A percentile compares a stretch with the other conserved stretches of the same genome.
phyloP scores from a whole-genome alignment of 2,329 filamentous ascomycete species.

The Colletotrichum sp. region DNA sequence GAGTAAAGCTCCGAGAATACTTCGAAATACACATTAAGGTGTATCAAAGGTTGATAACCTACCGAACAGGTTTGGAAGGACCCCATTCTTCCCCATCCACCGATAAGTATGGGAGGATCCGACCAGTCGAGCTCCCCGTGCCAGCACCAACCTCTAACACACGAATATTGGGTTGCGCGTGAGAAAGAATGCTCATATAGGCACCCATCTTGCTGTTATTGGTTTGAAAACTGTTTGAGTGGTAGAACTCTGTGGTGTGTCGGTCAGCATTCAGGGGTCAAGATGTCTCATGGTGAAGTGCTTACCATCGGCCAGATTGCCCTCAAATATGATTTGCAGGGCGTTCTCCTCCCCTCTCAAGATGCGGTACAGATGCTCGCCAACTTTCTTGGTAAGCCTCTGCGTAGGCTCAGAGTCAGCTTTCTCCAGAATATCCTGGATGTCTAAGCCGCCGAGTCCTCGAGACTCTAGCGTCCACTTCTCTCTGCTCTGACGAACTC shows the following conservation, averaged over 20 bases:
- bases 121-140: slow-evolving; percentile 41
- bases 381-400: neutral
- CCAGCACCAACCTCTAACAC: slow-evolving; percentile 43
- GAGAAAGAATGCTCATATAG: slow-evolving; percentile 15
- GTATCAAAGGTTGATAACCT: neutral
- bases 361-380: neutral
- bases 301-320: neutral
- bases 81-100: neutral
- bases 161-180: slow-evolving; percentile 31
- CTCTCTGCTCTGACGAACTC: neutral
- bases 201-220: neutral
- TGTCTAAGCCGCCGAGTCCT: neutral
- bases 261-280: neutral
- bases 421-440: neutral
- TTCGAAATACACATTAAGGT: neutral
- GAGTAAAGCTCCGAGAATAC: neutral
- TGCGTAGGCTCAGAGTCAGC: neutral
- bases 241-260: neutral
- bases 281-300: neutral
- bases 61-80: neutral
- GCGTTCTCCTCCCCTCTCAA: neutral
- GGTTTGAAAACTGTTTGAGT: neutral
- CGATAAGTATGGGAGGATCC: slow-evolving; percentile 36
- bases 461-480: neutral
- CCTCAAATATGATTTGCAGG: neutral